Percentiles rank a stretch among this genome's conserved stretches.
These are phyloP conservation scores for Phylloporus scabripes DNA, from an alignment of 768 basidiomycete species.

Conservation along the genomic window DNA sequence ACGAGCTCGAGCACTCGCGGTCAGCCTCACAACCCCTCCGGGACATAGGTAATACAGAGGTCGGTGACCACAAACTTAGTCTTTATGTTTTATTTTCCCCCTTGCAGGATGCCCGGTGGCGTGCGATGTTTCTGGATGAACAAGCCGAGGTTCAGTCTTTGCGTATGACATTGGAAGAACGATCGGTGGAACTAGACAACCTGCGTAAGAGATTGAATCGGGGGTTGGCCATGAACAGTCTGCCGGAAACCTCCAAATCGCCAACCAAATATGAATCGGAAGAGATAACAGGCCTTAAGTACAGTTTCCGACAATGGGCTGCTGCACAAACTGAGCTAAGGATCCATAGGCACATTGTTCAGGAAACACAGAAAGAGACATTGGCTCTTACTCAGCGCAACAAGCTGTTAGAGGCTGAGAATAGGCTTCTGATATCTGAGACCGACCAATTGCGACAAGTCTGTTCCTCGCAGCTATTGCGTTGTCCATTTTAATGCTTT, in stretches of 20 bases:
- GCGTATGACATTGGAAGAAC: constrained; percentile 34
- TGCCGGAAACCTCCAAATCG: constrained; percentile 27
- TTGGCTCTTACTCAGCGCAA: constrained; percentile 53
- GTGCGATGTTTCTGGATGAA: constrained; percentile 26
- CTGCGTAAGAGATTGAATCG: constrained; percentile 56
- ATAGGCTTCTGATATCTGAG: constrained; percentile 53
- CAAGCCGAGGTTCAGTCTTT: constrained; percentile 29
- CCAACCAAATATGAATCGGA: constrained; percentile 49
- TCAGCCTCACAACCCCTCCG: constrained; percentile 18
- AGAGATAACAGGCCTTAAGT: constrained; percentile 85
- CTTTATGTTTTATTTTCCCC: constrained; percentile 1
- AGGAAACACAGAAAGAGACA: constrained; percentile 84
- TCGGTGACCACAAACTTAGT: constrained; percentile 1
- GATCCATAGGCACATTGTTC: constrained; percentile 67
- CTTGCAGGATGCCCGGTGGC: constrained; percentile 26
- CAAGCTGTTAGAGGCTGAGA: constrained; percentile 73
- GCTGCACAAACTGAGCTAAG: background rate
- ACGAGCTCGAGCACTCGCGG: constrained; percentile 39
- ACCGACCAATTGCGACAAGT: constrained; percentile 71
- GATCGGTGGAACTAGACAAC: constrained; percentile 48
- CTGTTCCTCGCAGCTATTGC: background rate
- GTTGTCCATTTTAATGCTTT: background rate
- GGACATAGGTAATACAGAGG: constrained; percentile 26
- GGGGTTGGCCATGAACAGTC: constrained; percentile 45
- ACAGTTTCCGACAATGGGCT: constrained; percentile 2